Base-by-base conservation (phyloP, 2,329 filamentous ascomycete species). In the Rutstroemia sp. region DNA sequence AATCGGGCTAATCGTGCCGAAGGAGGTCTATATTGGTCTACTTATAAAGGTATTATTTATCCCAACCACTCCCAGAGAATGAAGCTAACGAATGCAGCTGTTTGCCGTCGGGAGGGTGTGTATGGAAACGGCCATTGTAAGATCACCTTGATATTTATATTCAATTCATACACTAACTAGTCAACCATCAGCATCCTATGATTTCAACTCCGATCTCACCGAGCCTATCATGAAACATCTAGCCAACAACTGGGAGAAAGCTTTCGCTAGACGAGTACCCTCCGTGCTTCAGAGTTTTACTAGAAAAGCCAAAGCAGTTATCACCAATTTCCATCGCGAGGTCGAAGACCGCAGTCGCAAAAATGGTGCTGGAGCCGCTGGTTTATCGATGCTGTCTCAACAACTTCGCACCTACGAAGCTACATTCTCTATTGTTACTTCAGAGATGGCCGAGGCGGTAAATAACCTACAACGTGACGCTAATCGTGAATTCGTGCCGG, bases 401-500 rank as follows among this genome's bases (percentile, higher is more conserved):
- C 72, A 79, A 62, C 66, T 80, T 2, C 48, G 62, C n/a, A 69
- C 66, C 25, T 74, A 77, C 64, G 65, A 74, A 30, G 67, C 68
- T 2, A 68, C 71, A 5, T 72, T 82, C 38, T 64, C 67, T 0
- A 67, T 72, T 6, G 56, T 77, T 0, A 68, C 69, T 2, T 58
- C 53, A 0, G 58, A 59, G 4, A 67, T 77, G 42, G 59, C 69
- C 0, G 62, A 62, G 1, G 60, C 61, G 2, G 74, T 82, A 60
- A 77, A 70, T 0, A 68, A 71, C 5, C 59, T 70, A 4, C 79
- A 83, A 62, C 74, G 77, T 27, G 75, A 80, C 3, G 75, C 77
- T 16, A 83, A 76, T 62, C 76, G 81, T 4, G 70, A 77, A 37
- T 82, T 84, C 56, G 73, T 72, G 0, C 79, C 79, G 0, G 70